Evolutionary conservation across 2,329 filamentous ascomycete genomes (phyloP).

Genomic region (Cordyceps cicadae): DNA sequence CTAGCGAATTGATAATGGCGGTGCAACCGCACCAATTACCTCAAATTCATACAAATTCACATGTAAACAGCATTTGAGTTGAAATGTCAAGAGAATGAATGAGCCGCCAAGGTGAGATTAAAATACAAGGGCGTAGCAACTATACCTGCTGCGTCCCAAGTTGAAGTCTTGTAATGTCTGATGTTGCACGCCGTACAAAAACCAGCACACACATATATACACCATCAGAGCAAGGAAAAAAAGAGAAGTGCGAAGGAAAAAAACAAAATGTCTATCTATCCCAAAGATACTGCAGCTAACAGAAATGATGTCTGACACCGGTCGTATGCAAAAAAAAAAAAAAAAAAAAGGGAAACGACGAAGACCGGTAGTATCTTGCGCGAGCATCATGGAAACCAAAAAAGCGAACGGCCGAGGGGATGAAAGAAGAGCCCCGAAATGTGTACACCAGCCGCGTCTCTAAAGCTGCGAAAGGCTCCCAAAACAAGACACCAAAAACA

Average conservation of each 20-base stretch:
- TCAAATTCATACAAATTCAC: background rate
- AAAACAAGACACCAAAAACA: background rate
- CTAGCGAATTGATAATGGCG: constrained; percentile 8
- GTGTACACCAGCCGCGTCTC: background rate
- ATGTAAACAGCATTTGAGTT: background rate
- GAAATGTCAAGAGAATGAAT: background rate
- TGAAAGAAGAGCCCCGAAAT: background rate
- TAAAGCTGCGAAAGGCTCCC: background rate
- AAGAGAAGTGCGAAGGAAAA: background rate
- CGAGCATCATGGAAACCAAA: background rate
- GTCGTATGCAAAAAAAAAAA: constrained; percentile 7
- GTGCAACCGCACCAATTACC: background rate
- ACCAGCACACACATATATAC: background rate
- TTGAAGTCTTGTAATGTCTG: background rate
- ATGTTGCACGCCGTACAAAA: background rate
- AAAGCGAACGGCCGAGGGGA: background rate
- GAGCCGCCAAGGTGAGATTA: background rate
- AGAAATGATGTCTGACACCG: constrained; percentile 6
- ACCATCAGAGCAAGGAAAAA: background rate
- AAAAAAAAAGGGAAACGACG: background rate
- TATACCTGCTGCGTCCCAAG: background rate
- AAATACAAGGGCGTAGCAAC: background rate
- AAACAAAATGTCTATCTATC: constrained; percentile 9
- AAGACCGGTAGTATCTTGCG: background rate
- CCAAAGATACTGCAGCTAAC: constrained; percentile 8